Conservation (phyloP, 78 protist species). For the Anaeramoeba flamelloides region DNA sequence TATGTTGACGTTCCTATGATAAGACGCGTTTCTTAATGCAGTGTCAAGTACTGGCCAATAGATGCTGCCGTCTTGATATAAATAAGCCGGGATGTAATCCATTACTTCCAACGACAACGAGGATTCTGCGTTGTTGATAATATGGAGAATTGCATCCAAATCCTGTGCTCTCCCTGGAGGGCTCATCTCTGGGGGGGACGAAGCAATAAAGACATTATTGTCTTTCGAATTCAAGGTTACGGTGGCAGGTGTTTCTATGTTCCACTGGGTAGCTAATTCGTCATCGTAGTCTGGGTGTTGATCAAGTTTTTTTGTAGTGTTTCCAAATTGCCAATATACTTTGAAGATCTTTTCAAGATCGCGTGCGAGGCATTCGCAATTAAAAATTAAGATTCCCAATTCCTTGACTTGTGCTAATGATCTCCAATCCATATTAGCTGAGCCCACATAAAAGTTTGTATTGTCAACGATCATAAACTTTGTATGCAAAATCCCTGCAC, state of each 20-base stretch:
- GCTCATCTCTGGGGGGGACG: background rate
- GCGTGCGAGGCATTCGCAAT: constrained; percentile 30
- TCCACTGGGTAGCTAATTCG: no score
- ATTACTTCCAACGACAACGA: constrained; percentile 27
- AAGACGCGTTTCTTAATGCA: constrained; percentile 40
- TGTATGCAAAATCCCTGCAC: constrained; percentile 30
- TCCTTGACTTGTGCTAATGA: constrained; percentile 64
- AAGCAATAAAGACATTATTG: no score
- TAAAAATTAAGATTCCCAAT: constrained; percentile 39
- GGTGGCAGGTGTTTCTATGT: no score
- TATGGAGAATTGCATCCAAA: constrained; percentile 26
- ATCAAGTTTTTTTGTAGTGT: no score
- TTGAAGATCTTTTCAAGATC: constrained; percentile 39
- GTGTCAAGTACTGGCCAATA: constrained; percentile 49
- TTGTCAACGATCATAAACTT: constrained; percentile 35
- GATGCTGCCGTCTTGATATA: no score
- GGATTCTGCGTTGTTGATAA: constrained; percentile 17
- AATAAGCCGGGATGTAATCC: constrained; percentile 43
- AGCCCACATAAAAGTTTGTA: constrained; percentile 21
- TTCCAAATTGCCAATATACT: constrained; percentile 32
- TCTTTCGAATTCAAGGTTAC: no score
- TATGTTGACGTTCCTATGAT: constrained; percentile 40
- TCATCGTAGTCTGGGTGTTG: no score
- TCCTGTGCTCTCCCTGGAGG: constrained; percentile 24
- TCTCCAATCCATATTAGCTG: constrained; percentile 56